phyloP scores from a whole-genome alignment of 768 basidiomycete species.

The Psilocybe subaeruginosa region DNA sequence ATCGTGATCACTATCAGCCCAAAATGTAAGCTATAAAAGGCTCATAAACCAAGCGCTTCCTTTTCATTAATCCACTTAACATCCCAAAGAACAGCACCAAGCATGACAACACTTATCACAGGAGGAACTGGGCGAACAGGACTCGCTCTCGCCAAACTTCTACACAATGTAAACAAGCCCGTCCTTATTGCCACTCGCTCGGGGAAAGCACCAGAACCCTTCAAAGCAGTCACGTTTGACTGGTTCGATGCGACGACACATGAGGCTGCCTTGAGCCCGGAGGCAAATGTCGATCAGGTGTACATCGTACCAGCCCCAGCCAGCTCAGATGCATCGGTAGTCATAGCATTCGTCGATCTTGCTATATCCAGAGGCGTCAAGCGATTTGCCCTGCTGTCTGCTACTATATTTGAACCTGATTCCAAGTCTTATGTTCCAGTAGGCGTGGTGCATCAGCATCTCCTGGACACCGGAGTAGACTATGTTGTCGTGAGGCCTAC shows the following conservation, averaged over 20 bases:
- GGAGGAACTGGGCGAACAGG: conserved; percentile 35
- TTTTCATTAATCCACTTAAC: too few species aligned
- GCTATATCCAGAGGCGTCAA: conserved; percentile 30
- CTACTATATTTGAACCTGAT: conserved; percentile 12
- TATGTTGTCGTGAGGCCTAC: background rate
- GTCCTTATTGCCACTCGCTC: conserved; percentile 28
- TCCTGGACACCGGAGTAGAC: background rate
- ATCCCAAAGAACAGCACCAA: background rate
- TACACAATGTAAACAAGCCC: conserved; percentile 21
- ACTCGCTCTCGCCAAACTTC: conserved; percentile 24
- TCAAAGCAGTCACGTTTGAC: conserved; percentile 30
- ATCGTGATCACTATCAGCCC: too few species aligned
- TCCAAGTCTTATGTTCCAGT: background rate
- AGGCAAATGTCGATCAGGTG: conserved; percentile 20
- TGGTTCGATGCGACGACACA: conserved; percentile 27
- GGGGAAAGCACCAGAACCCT: conserved; percentile 26
- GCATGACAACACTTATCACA: conserved; percentile 34
- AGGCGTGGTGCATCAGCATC: background rate
- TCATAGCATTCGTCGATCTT: conserved; percentile 31
- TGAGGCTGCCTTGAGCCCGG: conserved; percentile 27
- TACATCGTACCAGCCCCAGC: conserved; percentile 21
- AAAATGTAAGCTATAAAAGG: too few species aligned
- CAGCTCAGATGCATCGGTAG: conserved; percentile 9
- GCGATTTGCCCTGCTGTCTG: conserved; percentile 31
- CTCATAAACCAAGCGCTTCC: too few species aligned